These are phyloP conservation scores for Dendrobium catenatum DNA, from an alignment of 106 monocot species.

Conservation along the genomic window DNA sequence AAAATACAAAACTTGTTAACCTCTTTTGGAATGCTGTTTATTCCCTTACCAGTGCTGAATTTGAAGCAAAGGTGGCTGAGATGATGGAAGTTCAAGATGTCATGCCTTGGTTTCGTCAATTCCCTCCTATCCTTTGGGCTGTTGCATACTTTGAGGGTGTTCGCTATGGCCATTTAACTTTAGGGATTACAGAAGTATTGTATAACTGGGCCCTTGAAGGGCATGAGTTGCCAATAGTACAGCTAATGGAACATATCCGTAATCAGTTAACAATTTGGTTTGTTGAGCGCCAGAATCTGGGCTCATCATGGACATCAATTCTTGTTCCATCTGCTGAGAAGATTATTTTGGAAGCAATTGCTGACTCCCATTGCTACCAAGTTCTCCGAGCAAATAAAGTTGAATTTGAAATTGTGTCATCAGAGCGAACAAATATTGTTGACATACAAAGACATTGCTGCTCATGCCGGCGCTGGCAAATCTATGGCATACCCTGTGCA, in stretches of 20 bases:
- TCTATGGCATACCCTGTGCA: slow-evolving; percentile 92
- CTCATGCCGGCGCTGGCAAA: slow-evolving; percentile 94
- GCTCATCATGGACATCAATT: slow-evolving; percentile 49
- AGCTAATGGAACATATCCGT: slow-evolving; percentile 88
- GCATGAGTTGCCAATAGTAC: slow-evolving; percentile 93
- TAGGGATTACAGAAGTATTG: slow-evolving; percentile 68
- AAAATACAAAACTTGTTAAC: slow-evolving; percentile 90
- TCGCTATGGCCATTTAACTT: slow-evolving; percentile 71
- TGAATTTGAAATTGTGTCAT: slow-evolving; percentile 96
- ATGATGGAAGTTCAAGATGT: slow-evolving; percentile 95
- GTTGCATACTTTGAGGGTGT: slow-evolving; percentile 90
- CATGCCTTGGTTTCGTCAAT: slow-evolving; percentile 68
- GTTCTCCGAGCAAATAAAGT: slow-evolving; percentile 97
- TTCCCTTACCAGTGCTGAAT: slow-evolving; percentile 74
- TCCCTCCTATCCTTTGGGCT: slow-evolving; percentile 88
- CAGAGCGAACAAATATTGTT: slow-evolving; percentile 93
- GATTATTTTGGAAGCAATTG: slow-evolving; percentile 64
- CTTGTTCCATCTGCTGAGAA: slow-evolving; percentile 95
- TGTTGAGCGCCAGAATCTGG: slow-evolving; percentile 45
- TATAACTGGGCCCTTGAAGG: slow-evolving; percentile 92
- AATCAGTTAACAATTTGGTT: slow-evolving; percentile 65
- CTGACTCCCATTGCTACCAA: slow-evolving; percentile 86
- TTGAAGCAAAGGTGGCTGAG: slow-evolving; percentile 71
- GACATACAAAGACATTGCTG: slow-evolving; percentile 74
- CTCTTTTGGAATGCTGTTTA: slow-evolving; percentile 95